phyloP scores from a whole-genome alignment of 805 yeast genomes.

The Ascoidea tarda region DNA sequence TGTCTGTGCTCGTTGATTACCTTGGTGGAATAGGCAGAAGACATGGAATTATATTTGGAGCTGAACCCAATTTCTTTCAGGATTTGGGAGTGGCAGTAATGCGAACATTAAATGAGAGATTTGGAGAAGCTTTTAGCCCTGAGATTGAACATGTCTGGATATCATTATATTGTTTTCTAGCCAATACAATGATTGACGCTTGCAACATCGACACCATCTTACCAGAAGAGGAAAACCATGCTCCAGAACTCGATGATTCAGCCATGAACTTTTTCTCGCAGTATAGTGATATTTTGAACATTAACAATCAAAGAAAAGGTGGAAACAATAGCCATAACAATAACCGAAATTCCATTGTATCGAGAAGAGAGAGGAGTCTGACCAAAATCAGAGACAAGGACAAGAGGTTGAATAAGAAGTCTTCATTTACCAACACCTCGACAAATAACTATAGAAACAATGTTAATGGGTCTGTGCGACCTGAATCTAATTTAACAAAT shows the following conservation, averaged over 20 bases:
- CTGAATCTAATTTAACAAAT: too few species aligned
- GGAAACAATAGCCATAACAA: too few species aligned
- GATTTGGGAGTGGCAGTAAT: constrained; percentile 10
- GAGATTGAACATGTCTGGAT: constrained; percentile 14
- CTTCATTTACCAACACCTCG: too few species aligned
- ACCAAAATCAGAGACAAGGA: background rate
- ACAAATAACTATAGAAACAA: too few species aligned
- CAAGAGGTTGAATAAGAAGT: background rate
- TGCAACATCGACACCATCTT: constrained; percentile 10
- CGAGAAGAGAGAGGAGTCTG: background rate
- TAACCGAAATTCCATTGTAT: too few species aligned
- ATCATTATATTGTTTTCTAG: constrained; percentile 15
- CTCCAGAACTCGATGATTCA: background rate
- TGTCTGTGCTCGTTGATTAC: constrained; percentile 9
- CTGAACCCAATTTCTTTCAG: constrained; percentile 11
- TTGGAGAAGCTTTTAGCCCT: constrained; percentile 10
- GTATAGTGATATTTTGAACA: too few species aligned
- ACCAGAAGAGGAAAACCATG: background rate
- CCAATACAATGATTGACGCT: constrained; percentile 16
- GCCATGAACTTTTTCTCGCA: background rate
- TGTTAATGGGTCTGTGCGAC: too few species aligned
- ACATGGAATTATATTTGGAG: constrained; percentile 11
- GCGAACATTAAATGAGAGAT: constrained; percentile 8
- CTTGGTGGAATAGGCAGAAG: constrained; percentile 10
- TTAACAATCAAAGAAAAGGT: background rate